Evolutionary conservation across 495 filamentous ascomycete species (phyloP).

Genomic region (Xylaria telfairii): DNA sequence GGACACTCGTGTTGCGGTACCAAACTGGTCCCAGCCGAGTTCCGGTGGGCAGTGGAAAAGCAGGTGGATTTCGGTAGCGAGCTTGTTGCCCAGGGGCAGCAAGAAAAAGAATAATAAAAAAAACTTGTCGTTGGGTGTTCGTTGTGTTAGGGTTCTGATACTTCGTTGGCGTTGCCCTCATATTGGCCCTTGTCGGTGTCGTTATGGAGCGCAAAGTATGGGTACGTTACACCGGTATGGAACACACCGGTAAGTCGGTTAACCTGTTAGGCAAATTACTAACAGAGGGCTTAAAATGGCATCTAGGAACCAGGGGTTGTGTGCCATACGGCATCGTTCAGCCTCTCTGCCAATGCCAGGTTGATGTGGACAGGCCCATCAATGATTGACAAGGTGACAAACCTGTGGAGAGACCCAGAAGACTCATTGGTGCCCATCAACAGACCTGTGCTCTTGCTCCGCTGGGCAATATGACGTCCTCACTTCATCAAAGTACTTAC

Average conservation of each 20-base stretch:
- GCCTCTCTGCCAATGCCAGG: conserved; percentile 6
- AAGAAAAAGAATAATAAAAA: background rate
- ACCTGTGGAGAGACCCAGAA: conserved; percentile 16
- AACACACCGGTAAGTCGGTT: background rate
- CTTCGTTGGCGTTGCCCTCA: background rate
- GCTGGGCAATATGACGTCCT: conserved; percentile 14
- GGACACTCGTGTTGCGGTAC: conserved; percentile 6
- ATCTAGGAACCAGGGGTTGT: conserved; percentile 12
- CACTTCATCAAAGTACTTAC: no score
- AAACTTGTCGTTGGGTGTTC: background rate
- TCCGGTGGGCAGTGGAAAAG: conserved; percentile 12
- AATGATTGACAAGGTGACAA: conserved; percentile 10
- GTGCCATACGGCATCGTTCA: conserved; percentile 5
- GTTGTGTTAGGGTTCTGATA: background rate
- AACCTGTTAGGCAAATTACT: background rate
- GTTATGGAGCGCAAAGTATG: background rate
- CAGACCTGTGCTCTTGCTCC: conserved; percentile 13
- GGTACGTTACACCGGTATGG: conserved; percentile 8
- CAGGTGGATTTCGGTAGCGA: background rate
- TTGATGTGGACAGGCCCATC: conserved; percentile 16
- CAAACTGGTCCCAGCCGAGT: background rate
- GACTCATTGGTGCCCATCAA: conserved; percentile 19
- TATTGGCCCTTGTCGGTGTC: background rate
- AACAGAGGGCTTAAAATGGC: conserved; percentile 9
- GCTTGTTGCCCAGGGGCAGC: background rate